Base-by-base conservation (phyloP, 176 grass and related monocot genomes). In the Lolium multiflorum region DNA sequence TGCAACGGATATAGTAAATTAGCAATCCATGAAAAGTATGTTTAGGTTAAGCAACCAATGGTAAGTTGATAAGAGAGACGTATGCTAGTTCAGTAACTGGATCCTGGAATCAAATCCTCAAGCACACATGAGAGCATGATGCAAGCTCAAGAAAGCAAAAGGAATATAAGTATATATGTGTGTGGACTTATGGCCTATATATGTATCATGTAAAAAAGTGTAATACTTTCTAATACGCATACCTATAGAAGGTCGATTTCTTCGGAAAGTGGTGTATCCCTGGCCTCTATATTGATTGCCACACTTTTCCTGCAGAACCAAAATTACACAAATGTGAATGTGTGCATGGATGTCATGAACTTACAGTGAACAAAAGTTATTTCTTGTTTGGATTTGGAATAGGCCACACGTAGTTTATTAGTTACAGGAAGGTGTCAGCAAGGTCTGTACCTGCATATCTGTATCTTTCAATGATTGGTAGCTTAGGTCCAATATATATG, bases 381-480 rank as follows among this genome's bases (percentile, higher is more conserved):
- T 26, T 50, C 21, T 74, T 26, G 71, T 74, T 74, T 11, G 22
- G 12, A 26, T 11, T 15, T 50, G 71, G 46, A 6, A 64, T 26
- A 14, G 61, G 11, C 59, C 9, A 12, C 4, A 63, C 1, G n/a
- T 28, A 64, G 61, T 26, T 74, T 74, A 74, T 1, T 25, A 50
- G 44, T 50, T 16, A 24, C 44, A 25, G 46, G 71, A 43, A 74
- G 8, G 18, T 65, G 68, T 71, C 37, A 11, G 17, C 18, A 70
- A 20, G 16, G 6, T 43, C 41, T 65, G 62, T 65, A 65, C 62
- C 62, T 65, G 62, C 62, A 65, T 65, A 65, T 65, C 11, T 31
- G 25, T 2, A 31, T 28, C 28, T 65, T 20, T 28, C 71, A 74
- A 74, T 74, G 71, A 74, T 74, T 74, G 71, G 71, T 74, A 17